Evolutionary conservation across 441 rosid genomes (phyloP).

Genomic region (Aquilaria agallochum): DNA sequence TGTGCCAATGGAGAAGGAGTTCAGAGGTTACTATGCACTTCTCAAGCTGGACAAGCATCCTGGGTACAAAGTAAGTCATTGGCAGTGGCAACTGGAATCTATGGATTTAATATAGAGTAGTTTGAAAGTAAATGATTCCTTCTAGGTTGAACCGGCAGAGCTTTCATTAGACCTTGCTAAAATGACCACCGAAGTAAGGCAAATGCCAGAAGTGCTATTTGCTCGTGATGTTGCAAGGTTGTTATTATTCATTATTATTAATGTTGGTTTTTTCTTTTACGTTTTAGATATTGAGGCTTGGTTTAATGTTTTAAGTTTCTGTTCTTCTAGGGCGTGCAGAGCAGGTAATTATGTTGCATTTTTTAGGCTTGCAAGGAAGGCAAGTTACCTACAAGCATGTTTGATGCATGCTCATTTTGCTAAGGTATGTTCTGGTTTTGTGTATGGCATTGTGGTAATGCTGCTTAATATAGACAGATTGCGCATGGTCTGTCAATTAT

Average conservation of each 20-base stretch:
- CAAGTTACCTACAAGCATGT: slow-evolving; percentile 96
- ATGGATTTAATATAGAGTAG: slow-evolving; percentile 14
- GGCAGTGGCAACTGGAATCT: slow-evolving; percentile 14
- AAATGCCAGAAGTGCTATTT: slow-evolving; percentile 83
- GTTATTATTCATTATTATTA: slow-evolving; percentile 16
- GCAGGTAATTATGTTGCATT: slow-evolving; percentile 82
- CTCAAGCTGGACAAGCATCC: slow-evolving; percentile 99
- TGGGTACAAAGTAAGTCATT: slow-evolving; percentile 79
- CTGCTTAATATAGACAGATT: too few species aligned
- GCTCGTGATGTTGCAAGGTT: slow-evolving; percentile 97
- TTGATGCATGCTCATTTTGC: slow-evolving; percentile 99
- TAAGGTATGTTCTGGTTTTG: slow-evolving; percentile 42
- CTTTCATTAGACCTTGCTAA: slow-evolving; percentile 97
- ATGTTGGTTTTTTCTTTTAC: background rate
- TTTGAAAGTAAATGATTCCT: slow-evolving; percentile 22
- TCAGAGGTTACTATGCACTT: slow-evolving; percentile 98
- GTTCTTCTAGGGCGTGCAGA: slow-evolving; percentile 82
- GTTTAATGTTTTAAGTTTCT: slow-evolving; percentile 27
- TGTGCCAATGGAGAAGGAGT: slow-evolving; percentile 82
- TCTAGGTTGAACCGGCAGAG: slow-evolving; percentile 97
- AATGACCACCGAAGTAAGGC: slow-evolving; percentile 96
- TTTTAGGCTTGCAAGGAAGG: slow-evolving; percentile 89
- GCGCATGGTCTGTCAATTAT: too few species aligned
- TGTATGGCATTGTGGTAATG: too few species aligned
- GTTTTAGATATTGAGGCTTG: slow-evolving; percentile 21